A percentile compares a stretch with the other conserved stretches of the same genome.
Evolutionary conservation across 2,329 filamentous ascomycete genomes (phyloP).

Genomic region (Alternaria sp.): DNA sequence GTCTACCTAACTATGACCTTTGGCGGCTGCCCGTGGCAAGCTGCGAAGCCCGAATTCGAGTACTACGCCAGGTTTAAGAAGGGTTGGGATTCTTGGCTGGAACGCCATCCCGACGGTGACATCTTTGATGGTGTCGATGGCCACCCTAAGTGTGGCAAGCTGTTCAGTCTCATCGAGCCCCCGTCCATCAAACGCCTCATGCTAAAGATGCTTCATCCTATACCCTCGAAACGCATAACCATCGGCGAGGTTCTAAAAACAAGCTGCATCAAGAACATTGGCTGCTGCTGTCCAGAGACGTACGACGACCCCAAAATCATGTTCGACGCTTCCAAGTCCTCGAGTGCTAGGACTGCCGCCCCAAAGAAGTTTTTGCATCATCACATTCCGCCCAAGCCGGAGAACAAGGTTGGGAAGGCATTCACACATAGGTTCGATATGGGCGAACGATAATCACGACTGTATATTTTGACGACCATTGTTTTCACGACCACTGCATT

Average conservation of each 20-base stretch:
- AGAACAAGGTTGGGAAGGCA: slow-evolving; percentile 44
- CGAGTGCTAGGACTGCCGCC: slow-evolving; percentile 40
- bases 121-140: slow-evolving; percentile 62
- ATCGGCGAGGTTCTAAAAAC: slow-evolving; percentile 73
- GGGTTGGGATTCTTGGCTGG: slow-evolving; percentile 73
- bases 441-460: slow-evolving; percentile 39
- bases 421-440: slow-evolving; percentile 50
- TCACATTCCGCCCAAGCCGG: slow-evolving; percentile 51
- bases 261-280: slow-evolving; percentile 74
- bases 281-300: slow-evolving; percentile 78
- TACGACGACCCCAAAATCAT: slow-evolving; percentile 67
- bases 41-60: slow-evolving; percentile 62
- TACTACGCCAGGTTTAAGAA: slow-evolving; percentile 69
- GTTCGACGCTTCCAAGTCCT: slow-evolving; percentile 63
- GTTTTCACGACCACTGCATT: slow-evolving; percentile 1
- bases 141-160: slow-evolving; percentile 69
- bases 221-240: slow-evolving; percentile 72
- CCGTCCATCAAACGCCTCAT: slow-evolving; percentile 71
- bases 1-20: slow-evolving; percentile 81
- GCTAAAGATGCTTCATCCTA: slow-evolving; percentile 81
- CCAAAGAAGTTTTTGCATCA: slow-evolving; percentile 53
- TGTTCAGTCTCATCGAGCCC: slow-evolving; percentile 72
- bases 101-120: slow-evolving; percentile 58
- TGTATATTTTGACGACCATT: not conserved
- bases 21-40: slow-evolving; percentile 75